Percentiles rank a stretch among this genome's conserved stretches.
Conservation (phyloP, 176 grass and related monocot genomes). For the Phyllostachys edulis region DNA sequence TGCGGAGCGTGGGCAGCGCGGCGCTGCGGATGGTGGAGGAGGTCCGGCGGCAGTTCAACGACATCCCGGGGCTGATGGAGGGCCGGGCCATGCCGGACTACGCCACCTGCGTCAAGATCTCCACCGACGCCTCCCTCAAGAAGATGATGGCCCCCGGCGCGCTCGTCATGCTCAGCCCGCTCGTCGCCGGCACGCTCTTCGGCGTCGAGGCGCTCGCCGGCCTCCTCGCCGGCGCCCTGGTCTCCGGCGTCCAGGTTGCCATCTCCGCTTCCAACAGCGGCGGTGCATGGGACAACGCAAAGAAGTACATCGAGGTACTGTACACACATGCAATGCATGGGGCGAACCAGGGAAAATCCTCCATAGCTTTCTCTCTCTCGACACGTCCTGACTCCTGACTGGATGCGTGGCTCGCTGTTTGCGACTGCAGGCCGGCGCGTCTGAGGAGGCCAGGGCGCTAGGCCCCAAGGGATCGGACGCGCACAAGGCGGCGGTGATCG, state of each 20-base stretch:
- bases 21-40: slow-evolving; percentile 84
- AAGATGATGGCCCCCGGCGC: slow-evolving; percentile 82
- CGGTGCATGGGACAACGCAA: slow-evolving; percentile 94
- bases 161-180: slow-evolving; percentile 68
- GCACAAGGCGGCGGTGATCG: slow-evolving; percentile 88
- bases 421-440: background rate
- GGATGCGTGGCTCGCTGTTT: too few relatives aligned
- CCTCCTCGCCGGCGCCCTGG: slow-evolving; percentile 70
- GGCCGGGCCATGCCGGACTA: slow-evolving; percentile 61
- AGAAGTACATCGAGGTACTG: slow-evolving; percentile 83
- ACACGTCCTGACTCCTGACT: too few relatives aligned
- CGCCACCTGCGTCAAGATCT: slow-evolving; percentile 86
- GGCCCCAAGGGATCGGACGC: slow-evolving; percentile 82
- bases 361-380: too few relatives aligned
- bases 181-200: slow-evolving; percentile 67
- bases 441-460: slow-evolving; percentile 68
- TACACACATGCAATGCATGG: background rate
- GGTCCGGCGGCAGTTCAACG: slow-evolving; percentile 66
- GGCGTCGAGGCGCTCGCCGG: slow-evolving; percentile 75
- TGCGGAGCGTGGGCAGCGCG: slow-evolving; percentile 78
- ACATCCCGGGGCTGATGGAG: slow-evolving; percentile 71
- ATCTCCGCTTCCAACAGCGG: slow-evolving; percentile 93
- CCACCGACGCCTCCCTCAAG: slow-evolving; percentile 67
- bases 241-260: slow-evolving; percentile 89
- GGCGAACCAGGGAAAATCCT: background rate